Evolutionary conservation across 2,329 filamentous ascomycete species (phyloP), one percentile per base, ranked within the genome.

Genomic region (Thelonectria rubi): DNA sequence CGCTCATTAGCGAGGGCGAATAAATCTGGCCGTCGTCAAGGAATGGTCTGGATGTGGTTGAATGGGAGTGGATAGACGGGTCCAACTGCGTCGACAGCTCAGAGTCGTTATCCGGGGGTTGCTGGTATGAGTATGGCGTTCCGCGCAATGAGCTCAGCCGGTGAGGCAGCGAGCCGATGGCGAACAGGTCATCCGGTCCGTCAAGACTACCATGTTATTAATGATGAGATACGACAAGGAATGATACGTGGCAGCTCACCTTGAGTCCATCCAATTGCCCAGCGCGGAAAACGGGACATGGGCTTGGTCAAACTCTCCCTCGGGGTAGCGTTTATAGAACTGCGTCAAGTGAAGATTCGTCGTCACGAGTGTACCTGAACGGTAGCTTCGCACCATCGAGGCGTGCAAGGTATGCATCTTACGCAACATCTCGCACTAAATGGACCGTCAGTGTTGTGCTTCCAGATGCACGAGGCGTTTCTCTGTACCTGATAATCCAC

Each of bases 251-350:
- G 4, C 2, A 30, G 7, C 54, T 20, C 40, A 52, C 62, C 55
- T 59, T 11, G 47, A 10, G n/a, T 56, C 55, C 47, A 56, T 57
- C 62, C 62, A 65, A 17, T 63, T 32, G 1, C 37, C 39, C 5
- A 54, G 15, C 12, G 26, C 46, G 2, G 62, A 53, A 21, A 65
- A 60, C 10, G 62, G 62, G 15, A 65, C 50, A 15, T 65, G 62
- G 5, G 59, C 59, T 21, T 52, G 56, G 15, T 65, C 55, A 14
- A 65, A 63, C 26, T 54, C 37, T 2, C 52, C 62, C 17, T 62
- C 48, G 3, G 62, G 62, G 20, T 65, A 65, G 11, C 62, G 42
- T 24, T 62, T 63, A 14, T 65, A 60, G 37, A 65, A 65, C 10
- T 65, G 62, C 5, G 59, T 63, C 40, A 65, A 37, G 43, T 63